Conservation (phyloP, 805 yeast species). For the Hanseniaspora valbyensis region DNA sequence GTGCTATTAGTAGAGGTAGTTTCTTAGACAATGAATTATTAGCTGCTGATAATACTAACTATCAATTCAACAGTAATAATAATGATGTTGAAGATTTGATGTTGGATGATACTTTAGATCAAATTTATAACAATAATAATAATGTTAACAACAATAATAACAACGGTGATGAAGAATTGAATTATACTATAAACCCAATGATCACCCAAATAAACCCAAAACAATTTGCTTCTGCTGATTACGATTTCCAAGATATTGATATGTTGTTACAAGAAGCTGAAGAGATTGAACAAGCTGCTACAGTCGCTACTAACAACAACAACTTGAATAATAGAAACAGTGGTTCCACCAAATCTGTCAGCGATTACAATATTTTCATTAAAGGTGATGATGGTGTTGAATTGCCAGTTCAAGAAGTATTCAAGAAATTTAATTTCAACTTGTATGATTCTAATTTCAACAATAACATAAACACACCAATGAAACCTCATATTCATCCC, state of each 20-base stretch:
- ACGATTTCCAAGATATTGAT: conserved; percentile 10
- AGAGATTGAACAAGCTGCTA: neutral
- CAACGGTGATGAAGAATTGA: neutral
- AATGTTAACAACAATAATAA: neutral
- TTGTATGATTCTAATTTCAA: neutral
- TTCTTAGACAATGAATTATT: neutral
- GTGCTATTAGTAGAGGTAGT: conserved; percentile 14
- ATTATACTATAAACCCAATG: conserved; percentile 15
- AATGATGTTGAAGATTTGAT: conserved; percentile 9
- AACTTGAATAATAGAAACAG: neutral
- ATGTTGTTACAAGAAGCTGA: conserved; percentile 13
- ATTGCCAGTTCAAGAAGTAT: conserved; percentile 12
- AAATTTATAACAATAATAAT: conserved; percentile 1
- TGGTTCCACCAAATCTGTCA: conserved; percentile 1
- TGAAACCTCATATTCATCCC: neutral
- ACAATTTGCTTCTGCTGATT: conserved; percentile 13
- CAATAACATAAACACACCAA: neutral
- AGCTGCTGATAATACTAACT: neutral
- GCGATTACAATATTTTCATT: conserved; percentile 14
- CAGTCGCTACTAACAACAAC: neutral
- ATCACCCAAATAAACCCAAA: conserved; percentile 15
- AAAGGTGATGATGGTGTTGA: conserved; percentile 15
- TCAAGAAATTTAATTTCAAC: conserved; percentile 10
- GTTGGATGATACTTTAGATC: conserved; percentile 6
- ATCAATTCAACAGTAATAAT: neutral